Evolutionary conservation across 2,329 filamentous ascomycete genomes (phyloP).

Genomic region (Phaeosphaeriaceae sp.): DNA sequence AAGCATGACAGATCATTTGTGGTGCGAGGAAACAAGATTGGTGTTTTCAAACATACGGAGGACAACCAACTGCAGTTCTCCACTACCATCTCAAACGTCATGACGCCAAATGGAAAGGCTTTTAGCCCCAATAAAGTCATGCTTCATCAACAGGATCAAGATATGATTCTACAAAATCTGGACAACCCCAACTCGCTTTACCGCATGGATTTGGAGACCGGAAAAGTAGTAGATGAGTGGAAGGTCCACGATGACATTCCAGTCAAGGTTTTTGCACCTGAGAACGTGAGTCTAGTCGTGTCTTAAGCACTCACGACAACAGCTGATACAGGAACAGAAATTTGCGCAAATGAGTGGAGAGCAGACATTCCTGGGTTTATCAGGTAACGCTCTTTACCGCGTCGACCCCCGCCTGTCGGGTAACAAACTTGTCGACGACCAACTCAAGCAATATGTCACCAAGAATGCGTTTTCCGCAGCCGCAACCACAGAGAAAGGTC

Average conservation of each 20-base stretch:
- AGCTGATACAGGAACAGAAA: slow-evolving; percentile 64
- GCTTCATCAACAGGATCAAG: slow-evolving; percentile 88
- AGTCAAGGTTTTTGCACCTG: slow-evolving; percentile 88
- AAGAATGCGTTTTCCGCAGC: slow-evolving; percentile 98
- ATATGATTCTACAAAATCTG: slow-evolving; percentile 85
- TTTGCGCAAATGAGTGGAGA: slow-evolving; percentile 96
- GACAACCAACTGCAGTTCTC: slow-evolving; percentile 95
- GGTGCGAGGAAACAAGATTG: slow-evolving; percentile 95
- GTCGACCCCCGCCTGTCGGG: slow-evolving; percentile 89
- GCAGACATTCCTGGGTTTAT: slow-evolving; percentile 93
- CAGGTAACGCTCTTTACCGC: slow-evolving; percentile 89
- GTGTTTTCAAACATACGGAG: slow-evolving; percentile 94
- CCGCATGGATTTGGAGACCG: slow-evolving; percentile 97
- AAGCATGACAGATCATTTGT: slow-evolving; percentile 98
- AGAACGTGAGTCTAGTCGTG: slow-evolving; percentile 64
- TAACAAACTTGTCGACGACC: slow-evolving; percentile 88
- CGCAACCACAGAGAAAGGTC: slow-evolving; percentile 94
- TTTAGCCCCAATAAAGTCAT: slow-evolving; percentile 98
- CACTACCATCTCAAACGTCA: slow-evolving; percentile 95
- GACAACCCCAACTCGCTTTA: slow-evolving; percentile 89
- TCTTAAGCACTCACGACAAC: neutral
- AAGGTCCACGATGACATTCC: slow-evolving; percentile 96
- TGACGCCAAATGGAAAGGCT: slow-evolving; percentile 78
- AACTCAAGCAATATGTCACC: slow-evolving; percentile 93
- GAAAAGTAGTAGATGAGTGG: slow-evolving; percentile 98